A percentile compares a stretch with the other conserved stretches of the same genome.
These are phyloP conservation scores for Pseudoneurospora amorphoporcata DNA, from an alignment of 495 filamentous ascomycete genomes.

Conservation along the genomic window DNA sequence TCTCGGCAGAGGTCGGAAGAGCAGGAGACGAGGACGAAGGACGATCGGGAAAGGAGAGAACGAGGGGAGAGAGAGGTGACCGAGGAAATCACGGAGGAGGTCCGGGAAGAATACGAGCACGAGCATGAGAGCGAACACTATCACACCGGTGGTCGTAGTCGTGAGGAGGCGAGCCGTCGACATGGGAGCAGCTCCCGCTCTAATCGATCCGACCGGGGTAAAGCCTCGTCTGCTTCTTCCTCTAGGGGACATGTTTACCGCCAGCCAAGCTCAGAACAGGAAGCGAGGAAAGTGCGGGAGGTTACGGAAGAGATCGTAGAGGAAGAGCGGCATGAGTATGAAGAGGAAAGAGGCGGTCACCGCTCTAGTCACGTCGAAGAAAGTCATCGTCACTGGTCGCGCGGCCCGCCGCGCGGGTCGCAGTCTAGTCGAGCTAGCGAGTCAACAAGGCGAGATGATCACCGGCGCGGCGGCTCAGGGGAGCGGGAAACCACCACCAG, in stretches of 20 bases:
- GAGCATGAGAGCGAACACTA: neutral
- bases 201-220: neutral
- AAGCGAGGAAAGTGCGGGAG: conserved; percentile 12
- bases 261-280: neutral
- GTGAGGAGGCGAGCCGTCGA: neutral
- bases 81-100: conserved; percentile 71
- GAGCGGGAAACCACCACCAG: neutral
- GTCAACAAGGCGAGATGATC: neutral
- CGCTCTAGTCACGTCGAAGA: neutral
- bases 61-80: conserved; percentile 32
- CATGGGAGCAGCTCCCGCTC: neutral
- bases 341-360: neutral
- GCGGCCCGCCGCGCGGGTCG: neutral
- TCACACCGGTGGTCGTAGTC: neutral
- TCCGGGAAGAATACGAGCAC: conserved; percentile 51
- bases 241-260: neutral
- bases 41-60: conserved; percentile 27
- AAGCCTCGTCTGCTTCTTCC: neutral
- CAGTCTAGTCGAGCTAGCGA: neutral
- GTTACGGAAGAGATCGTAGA: neutral
- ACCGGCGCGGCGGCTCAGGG: neutral
- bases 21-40: conserved; percentile 39
- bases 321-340: neutral
- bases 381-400: neutral
- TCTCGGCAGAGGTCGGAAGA: neutral